Evolutionary conservation across 495 filamentous ascomycete genomes (phyloP), one percentile per base, ranked within the genome.

Genomic region (Diplogelasinospora grovesii): DNA sequence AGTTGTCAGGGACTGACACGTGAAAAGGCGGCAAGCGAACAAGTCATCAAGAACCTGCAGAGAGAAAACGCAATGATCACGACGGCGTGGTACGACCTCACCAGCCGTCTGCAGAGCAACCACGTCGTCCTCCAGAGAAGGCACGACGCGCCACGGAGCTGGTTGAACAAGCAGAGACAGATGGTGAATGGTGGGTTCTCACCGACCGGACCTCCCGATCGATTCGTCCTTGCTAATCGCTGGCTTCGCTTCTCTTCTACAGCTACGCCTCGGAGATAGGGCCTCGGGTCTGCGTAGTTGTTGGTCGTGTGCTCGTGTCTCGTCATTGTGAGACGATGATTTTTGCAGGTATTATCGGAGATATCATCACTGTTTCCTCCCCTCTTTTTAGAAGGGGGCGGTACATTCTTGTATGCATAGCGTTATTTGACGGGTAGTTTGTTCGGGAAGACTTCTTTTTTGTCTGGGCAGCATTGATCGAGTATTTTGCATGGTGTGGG

Each of bases 61-160:
- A 80, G 84, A 42, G 92, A 98, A 63, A 86, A 89, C 48, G 70
- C 68, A 36, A 77, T 97, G 61, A 87, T 98, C 44, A 71, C 82
- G 22, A 89, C 82, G 3, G 89, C 92, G 8, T 98, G 86, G 86
- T 94, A 95, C 62, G 86, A 95, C 50, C 74, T 96, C 27, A 75
- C 86, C 10, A 79, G 75, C 53, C 74, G 90, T 26, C 59, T 95
- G 46, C 89, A 96, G 65, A 89, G 83, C 63, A 94, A 89, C 62
- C 87, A 83, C 49, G 83, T 95, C 33, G 78, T 83, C 14, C 61
- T 88, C 50, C 83, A 77, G 60, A 71, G 79, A 54, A 69, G 85
- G 49, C 74, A 79, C 33, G 87, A 97, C 53, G 74, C 76, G 28
- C 86, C 86, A 22, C 82, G 76, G 59, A 90, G 89, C 54, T 97